Base-by-base conservation (phyloP, 139 green algal genomes). In the Auxenochlorella pyrenoidosa region DNA sequence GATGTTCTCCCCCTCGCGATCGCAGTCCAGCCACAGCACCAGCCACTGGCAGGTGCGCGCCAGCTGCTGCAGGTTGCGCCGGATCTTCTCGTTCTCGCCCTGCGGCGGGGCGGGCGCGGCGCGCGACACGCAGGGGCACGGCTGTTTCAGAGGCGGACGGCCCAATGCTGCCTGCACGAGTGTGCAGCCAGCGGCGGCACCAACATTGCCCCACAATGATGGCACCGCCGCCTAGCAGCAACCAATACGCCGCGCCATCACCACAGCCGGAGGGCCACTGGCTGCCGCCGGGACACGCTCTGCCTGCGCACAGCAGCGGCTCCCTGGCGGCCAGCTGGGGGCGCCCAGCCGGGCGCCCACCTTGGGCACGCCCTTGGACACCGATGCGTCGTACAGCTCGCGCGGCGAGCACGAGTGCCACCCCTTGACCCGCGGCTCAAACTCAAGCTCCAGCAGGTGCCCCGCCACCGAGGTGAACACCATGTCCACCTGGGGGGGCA, bases 1-100 rank as follows among this genome's bases (percentile, higher is more conserved):
- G 86, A 99, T 99, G 92, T 99, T 98, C 89, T 99, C 98, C 4
- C 98, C 98, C 90, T 99, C 98, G 3, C 98, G 75, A 86, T 99
- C 98, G 88, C 98, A 99, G 89, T 99, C 98, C 86, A 99, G 94
- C 98, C 98, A 99, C 72, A 99, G 93, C 36, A 99, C 92, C 72
- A 99, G 95, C 94, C 90, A 95, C 38, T 97, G 85, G 38, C 83
- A 91, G 21, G 85, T 77, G 30, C 93, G 79, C 15, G 95, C 91
- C 88, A 97, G 92, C 85, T 93, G 82, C 90, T 96, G 83, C 77
- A 99, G 89, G 84, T 98, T 97, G 36, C 89, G 71, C 88, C 94
- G 86, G 38, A 98, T 79, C 19, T 91, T 75, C 47, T 90, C 72
- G 81, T 97, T 97, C 90, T 96, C 94, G 60, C 86, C 86, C 87